A percentile compares a stretch with the other conserved stretches of the same genome.
Conservation (phyloP, 78 protist genomes). For the Bigelowiella natans region DNA sequence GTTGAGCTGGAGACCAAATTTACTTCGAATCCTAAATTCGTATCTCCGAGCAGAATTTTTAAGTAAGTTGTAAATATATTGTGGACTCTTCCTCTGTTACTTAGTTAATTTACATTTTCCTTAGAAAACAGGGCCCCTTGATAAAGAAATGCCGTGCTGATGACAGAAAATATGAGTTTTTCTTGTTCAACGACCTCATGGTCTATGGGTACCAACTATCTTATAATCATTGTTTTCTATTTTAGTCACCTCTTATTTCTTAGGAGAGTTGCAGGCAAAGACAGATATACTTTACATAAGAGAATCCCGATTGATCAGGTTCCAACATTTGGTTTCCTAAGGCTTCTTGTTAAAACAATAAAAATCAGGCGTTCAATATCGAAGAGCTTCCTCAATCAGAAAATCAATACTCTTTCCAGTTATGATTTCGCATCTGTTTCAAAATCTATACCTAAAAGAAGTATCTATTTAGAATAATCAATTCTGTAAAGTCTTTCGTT, state of each 20-base stretch:
- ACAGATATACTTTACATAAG: background rate
- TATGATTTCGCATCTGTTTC: background rate
- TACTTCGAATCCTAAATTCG: background rate
- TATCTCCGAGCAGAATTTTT: background rate
- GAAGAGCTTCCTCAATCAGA: background rate
- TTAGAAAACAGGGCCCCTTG: background rate
- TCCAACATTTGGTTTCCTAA: too few relatives aligned
- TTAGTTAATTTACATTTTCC: too few relatives aligned
- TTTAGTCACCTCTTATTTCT: too few relatives aligned
- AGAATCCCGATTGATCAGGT: background rate
- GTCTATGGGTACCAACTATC: background rate
- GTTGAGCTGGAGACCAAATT: background rate
- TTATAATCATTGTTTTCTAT: too few relatives aligned
- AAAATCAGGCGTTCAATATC: background rate
- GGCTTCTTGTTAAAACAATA: too few relatives aligned
- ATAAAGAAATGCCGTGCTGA: background rate
- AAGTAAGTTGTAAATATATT: too few relatives aligned
- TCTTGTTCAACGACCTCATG: background rate
- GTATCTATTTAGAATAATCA: background rate
- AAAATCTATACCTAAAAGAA: too few relatives aligned
- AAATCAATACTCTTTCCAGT: background rate
- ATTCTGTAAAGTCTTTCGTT: background rate
- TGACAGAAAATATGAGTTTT: background rate
- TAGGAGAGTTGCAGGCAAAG: background rate
- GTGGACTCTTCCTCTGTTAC: too few relatives aligned